phyloP scores from a whole-genome alignment of 192 early-diverging fungal species.

The Dimargaris cristalligena region DNA sequence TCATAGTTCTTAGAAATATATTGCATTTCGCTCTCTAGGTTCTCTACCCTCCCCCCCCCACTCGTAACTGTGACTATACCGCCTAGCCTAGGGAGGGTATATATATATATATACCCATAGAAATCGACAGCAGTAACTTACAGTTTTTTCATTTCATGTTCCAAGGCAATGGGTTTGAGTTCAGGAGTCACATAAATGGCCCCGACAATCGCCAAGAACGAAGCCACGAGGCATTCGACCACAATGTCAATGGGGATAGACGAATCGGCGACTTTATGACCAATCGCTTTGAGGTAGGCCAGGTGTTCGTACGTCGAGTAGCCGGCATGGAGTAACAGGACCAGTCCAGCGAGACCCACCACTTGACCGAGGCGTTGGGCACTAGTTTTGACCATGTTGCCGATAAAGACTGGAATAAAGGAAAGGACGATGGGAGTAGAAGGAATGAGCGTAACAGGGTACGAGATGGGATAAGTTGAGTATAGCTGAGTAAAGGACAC shows the following conservation, averaged over 20 bases:
- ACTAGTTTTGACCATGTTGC: not conserved
- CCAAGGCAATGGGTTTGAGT: not conserved
- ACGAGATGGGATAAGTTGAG: too few relatives aligned
- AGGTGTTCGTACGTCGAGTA: slow-evolving; percentile 8
- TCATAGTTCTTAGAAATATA: too few relatives aligned
- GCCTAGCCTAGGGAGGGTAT: too few relatives aligned
- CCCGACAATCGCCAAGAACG: not conserved
- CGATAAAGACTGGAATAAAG: not conserved
- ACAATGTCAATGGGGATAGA: not conserved
- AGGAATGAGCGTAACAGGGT: too few relatives aligned
- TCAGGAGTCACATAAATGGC: not conserved
- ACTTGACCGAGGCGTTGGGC: not conserved
- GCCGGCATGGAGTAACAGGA: not conserved
- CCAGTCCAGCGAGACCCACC: not conserved
- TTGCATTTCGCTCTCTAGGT: too few relatives aligned
- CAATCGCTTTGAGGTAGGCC: not conserved
- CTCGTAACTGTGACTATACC: too few relatives aligned
- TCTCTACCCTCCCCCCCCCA: too few relatives aligned
- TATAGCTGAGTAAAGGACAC: too few relatives aligned
- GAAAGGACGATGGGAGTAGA: not conserved
- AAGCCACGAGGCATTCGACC: not conserved
- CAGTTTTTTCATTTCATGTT: slow-evolving; percentile 1
- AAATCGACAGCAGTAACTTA: too few relatives aligned
- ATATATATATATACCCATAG: too few relatives aligned
- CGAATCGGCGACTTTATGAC: not conserved